These are phyloP conservation scores for Neoboletus brunneissimus DNA, from an alignment of 768 basidiomycete species.

Conservation along the genomic window DNA sequence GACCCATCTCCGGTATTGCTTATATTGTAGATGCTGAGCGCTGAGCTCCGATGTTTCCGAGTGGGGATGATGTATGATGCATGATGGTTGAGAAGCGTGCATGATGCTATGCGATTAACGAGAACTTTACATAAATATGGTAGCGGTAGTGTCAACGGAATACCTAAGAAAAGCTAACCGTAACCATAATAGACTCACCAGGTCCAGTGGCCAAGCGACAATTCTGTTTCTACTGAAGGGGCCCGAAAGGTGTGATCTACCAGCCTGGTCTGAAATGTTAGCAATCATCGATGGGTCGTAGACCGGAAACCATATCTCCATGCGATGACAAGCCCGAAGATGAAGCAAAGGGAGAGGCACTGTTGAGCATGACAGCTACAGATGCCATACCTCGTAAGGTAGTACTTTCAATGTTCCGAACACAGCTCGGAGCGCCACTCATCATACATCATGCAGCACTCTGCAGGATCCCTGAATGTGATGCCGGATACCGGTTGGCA, in stretches of 20 bases:
- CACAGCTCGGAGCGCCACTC: too few relatives aligned
- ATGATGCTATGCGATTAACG: not conserved
- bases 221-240: not conserved
- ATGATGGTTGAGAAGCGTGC: constrained; percentile 9
- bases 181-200: not conserved
- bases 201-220: not conserved
- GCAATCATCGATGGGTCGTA: too few relatives aligned
- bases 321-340: not conserved
- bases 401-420: too few relatives aligned
- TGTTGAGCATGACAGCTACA: not conserved
- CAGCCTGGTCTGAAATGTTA: not conserved
- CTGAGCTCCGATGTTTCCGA: not conserved
- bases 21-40: constrained; percentile 5
- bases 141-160: too few relatives aligned
- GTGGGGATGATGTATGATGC: too few relatives aligned
- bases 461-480: not conserved
- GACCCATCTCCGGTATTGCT: not conserved
- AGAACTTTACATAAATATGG: not conserved
- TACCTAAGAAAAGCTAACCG: not conserved
- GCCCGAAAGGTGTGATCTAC: not conserved
- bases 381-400: too few relatives aligned
- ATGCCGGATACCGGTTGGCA: not conserved
- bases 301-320: too few relatives aligned
- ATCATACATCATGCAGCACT: too few relatives aligned
- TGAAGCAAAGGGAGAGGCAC: not conserved